Evolutionary conservation across 2,329 filamentous ascomycete species (phyloP).

Genomic region (Eurotiales sp.): DNA sequence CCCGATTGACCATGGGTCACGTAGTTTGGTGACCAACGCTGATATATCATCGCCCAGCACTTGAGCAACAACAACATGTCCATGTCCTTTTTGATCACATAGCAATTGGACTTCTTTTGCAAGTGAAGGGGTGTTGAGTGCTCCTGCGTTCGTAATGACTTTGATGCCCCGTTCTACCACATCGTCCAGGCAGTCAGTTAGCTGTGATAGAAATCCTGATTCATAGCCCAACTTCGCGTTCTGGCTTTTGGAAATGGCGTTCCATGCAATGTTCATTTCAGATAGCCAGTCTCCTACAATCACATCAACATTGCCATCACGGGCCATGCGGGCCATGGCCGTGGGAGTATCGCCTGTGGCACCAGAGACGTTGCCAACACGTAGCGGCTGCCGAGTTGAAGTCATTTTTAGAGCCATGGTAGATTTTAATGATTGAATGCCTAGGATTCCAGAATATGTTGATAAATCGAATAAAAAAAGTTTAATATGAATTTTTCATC

Average conservation of each 20-base stretch:
- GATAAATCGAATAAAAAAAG: too few relatives aligned
- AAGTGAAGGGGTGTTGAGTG: conserved; percentile 13
- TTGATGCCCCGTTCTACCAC: conserved; percentile 17
- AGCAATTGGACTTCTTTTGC: neutral
- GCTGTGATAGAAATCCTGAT: conserved; percentile 19
- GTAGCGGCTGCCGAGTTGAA: neutral
- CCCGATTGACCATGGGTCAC: neutral
- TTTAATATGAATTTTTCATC: too few relatives aligned
- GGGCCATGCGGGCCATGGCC: conserved; percentile 5
- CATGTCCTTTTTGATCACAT: neutral
- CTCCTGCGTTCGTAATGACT: conserved; percentile 20
- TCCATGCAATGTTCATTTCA: conserved; percentile 31
- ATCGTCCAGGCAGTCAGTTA: conserved; percentile 7
- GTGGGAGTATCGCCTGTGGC: conserved; percentile 1
- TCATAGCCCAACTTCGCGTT: conserved; percentile 22
- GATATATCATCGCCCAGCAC: conserved; percentile 3
- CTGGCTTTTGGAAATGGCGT: conserved; percentile 20
- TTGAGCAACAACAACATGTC: neutral
- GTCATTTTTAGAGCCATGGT: neutral
- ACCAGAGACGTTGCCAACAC: conserved; percentile 10
- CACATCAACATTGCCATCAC: conserved; percentile 24
- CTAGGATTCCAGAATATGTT: too few relatives aligned
- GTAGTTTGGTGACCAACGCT: neutral
- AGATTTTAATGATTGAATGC: too few relatives aligned
- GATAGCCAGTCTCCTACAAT: conserved; percentile 43